Base-by-base conservation (phyloP, 2,329 filamentous ascomycete genomes). In the Beauveria bassiana region DNA sequence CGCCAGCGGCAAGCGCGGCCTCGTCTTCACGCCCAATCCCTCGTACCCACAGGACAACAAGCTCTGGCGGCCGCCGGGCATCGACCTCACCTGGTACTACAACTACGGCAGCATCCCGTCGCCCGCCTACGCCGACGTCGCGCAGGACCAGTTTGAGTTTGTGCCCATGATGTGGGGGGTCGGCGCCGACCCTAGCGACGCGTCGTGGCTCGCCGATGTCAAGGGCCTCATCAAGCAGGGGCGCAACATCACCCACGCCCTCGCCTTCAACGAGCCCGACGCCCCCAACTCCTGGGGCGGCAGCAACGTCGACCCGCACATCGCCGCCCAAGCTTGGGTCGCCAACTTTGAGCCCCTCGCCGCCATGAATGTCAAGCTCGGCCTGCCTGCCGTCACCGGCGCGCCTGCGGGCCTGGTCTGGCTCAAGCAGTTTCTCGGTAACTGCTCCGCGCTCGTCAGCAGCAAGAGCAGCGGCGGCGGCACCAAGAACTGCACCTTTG, bases 221-320 rank as follows among this genome's bases (percentile, higher is more conserved):
- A 81, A 78, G 67, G 65, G 67, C 1, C 77, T 87, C 57, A 79
- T 90, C 60, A 67, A 69, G 10, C 62, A 72, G 45, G 79, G 80
- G 6, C 72, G 75, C 65, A 86, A 87, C 65, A 84, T 93, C 68
- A 80, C 77, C 14, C 83, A 90, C 67, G 83, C 90, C 2, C 77
- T 93, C n/a, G 81, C 78, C 31, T 93, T 92, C 78, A 93, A 95
- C 73, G 90, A 95, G 70, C 90, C 90, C 0, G 88, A 93, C 69
- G 84, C 82, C 18, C 71, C 76, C 2, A 65, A 68, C 1, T 67
- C 70, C 1, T 80, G 77, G 9, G 88, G 88, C 46, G 90, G 90
- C 3, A 87, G 83, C 65, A 77, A 83, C 65, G 75, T 93, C 24
- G 70, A 77, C 1, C 84, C 88, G 0, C 70, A 76, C 9, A 70